Evolutionary conservation across 768 basidiomycete genomes (phyloP), one percentile per base, ranked within the genome.

Genomic region (Termitomyces heimii): DNA sequence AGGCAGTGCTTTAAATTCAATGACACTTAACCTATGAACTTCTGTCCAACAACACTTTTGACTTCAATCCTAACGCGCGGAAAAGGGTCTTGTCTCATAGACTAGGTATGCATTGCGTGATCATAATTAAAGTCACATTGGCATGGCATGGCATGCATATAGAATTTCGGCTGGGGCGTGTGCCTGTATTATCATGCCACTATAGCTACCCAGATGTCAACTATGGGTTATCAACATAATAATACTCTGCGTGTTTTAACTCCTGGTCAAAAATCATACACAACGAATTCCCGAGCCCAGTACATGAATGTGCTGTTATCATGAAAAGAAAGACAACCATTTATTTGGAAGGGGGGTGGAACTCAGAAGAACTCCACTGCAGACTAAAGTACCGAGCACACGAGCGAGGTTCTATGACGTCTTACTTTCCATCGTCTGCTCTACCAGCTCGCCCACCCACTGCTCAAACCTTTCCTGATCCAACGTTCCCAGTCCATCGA

Each of bases 401-500:
- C 35, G 24, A 20, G 18, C 24, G 5, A 18, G 40, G 8, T 32
- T 60, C 55, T 63, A 65, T 58, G 78, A 69, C 54, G 75, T 66
- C 66, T 86, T 86, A 16, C 85, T 83, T 68, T 86, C 86, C 85
- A 90, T 90, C 9, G 79, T 81, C 34, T 77, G 72, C 65, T 88
- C 87, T 26, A 92, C 89, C 29, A 88, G 72, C 53, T 79, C 82
- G 4, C 84, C 85, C 3, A 94, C 82, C 92, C 92, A 95, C 32
- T 72, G 75, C 70, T 89, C 89, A 57, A 96, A 89, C 28, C 68
- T 72, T 18, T 80, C 84, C 67, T 89, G 84, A 65, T 90, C 85
- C 78, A 98, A 82, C 31, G 77, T 81, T 3, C 94, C 94, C 26
- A 82, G 75, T 46, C 82, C 85, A 62, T 94, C 91, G 66, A 96